Base-by-base conservation (phyloP, 2,329 filamentous ascomycete species). In the Clonostachys sp. region DNA sequence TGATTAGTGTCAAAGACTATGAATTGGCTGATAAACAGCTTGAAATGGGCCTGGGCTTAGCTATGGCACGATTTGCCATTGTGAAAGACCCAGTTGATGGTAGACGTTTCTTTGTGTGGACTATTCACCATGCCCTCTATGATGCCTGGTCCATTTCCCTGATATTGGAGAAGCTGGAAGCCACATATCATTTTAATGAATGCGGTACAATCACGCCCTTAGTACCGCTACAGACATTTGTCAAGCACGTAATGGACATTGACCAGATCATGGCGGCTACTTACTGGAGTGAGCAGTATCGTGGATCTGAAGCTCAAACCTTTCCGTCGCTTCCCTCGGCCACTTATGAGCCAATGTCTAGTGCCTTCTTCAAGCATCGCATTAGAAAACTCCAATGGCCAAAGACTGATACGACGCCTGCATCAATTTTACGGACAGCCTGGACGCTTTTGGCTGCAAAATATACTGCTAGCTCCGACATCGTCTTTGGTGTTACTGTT, bases 161-260 rank as follows among this genome's bases (percentile, higher is more conserved):
- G 12, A 41, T 48, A 8, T 17, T 45, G 33, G 36, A 45, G 6
- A 30, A 18, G 20, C 10, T 44, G 16, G 16, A 18, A 30, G 10
- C 16, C 4, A n/a, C 30, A 5, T 38, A 45, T 34, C 5, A 36
- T 10, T 20, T 12, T 3, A 16, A 17, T 13, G 17, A 39, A 39
- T 18, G 36, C 9, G 9, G 24, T 30, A 30, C 9, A 30, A 30
- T 30, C 14, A n/a, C 36, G 10, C 14, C 36, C 10, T n/a, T 16
- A n/a, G 41, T 49, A 16, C 45, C 44, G 14, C 73, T 71, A 54
- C 68, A 66, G 46, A 57, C 64, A 35, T 74, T 73, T 46, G 68
- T 74, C 51, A 63, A 63, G 41, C 68, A 71, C 17, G 14, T 45
- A 17, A 12, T 16, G 16, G 20, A 8, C 9, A 36, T 39, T 17